Conservation (phyloP, 345 rosid species). For the Dipteronia sinensis region DNA sequence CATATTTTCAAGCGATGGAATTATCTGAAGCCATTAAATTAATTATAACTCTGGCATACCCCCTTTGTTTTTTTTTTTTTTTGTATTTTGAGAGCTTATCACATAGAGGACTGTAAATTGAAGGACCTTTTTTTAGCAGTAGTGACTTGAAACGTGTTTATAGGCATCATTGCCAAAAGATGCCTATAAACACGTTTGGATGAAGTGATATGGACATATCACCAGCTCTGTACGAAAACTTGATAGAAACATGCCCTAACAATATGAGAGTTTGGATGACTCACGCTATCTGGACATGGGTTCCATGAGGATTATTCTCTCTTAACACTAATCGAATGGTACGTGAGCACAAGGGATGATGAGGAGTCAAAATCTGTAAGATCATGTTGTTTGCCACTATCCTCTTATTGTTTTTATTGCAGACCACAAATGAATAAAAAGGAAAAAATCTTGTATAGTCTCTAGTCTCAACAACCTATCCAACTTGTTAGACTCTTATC, state of each 20-base stretch:
- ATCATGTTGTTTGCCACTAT: not conserved
- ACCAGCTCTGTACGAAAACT: not conserved
- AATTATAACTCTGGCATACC: no score
- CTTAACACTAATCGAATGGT: no score
- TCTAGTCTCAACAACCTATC: not conserved
- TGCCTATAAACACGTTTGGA: no score
- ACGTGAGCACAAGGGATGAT: no score
- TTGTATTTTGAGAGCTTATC: not conserved
- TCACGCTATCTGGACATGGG: not conserved
- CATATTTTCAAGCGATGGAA: not conserved
- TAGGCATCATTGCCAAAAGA: not conserved
- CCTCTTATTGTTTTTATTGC: not conserved
- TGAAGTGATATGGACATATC: not conserved
- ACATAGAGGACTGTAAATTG: not conserved
- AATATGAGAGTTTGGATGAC: not conserved
- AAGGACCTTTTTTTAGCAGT: no score
- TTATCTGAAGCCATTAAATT: not conserved
- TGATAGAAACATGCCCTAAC: not conserved
- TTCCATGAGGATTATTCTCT: no score
- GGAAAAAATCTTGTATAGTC: not conserved
- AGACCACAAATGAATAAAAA: not conserved
- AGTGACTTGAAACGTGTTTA: not conserved
- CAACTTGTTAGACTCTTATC: not conserved
- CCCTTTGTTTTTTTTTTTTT: no score
- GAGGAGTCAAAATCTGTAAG: not conserved